These are phyloP conservation scores for Yamadazyma olivae DNA, from an alignment of 805 yeast species.

Conservation along the genomic window DNA sequence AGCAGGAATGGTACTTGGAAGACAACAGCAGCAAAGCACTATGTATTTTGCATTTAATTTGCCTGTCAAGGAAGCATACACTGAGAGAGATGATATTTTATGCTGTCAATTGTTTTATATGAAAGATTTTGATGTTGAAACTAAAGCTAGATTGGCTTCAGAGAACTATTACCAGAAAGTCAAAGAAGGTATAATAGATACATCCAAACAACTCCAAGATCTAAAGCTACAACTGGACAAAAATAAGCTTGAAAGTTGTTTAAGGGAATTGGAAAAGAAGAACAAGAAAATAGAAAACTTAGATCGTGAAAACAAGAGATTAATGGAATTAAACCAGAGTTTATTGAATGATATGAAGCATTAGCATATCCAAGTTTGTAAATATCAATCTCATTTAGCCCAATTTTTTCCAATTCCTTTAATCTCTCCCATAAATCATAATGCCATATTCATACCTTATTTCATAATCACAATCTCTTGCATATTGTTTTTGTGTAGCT, in stretches of 20 bases:
- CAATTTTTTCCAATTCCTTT: too few relatives aligned
- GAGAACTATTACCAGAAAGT: constrained; percentile 1
- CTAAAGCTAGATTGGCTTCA: constrained; percentile 9
- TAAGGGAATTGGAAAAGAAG: constrained; percentile 20
- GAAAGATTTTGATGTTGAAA: constrained; percentile 20
- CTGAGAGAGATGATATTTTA: constrained; percentile 14
- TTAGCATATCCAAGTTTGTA: constrained; percentile 3
- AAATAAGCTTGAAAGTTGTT: constrained; percentile 16
- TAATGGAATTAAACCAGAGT: constrained; percentile 30
- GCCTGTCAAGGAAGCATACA: constrained; percentile 14
- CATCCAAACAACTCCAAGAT: neutral
- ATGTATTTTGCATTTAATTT: constrained; percentile 11
- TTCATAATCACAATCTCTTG: too few relatives aligned
- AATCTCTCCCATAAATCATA: too few relatives aligned
- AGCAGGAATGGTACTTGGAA: constrained; percentile 1
- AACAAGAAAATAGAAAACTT: constrained; percentile 20
- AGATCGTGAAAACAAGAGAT: constrained; percentile 23
- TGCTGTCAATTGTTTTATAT: constrained; percentile 21
- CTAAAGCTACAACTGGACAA: constrained; percentile 9
- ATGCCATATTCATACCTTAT: too few relatives aligned
- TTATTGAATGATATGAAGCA: constrained; percentile 16
- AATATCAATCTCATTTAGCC: neutral
- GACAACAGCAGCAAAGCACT: neutral
- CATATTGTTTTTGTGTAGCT: too few relatives aligned
- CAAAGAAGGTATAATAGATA: neutral